Percentiles rank a stretch among this genome's conserved stretches.
These are phyloP conservation scores for Phytophthora cactorum DNA, from an alignment of 352 stramenopile species.

Conservation along the genomic window DNA sequence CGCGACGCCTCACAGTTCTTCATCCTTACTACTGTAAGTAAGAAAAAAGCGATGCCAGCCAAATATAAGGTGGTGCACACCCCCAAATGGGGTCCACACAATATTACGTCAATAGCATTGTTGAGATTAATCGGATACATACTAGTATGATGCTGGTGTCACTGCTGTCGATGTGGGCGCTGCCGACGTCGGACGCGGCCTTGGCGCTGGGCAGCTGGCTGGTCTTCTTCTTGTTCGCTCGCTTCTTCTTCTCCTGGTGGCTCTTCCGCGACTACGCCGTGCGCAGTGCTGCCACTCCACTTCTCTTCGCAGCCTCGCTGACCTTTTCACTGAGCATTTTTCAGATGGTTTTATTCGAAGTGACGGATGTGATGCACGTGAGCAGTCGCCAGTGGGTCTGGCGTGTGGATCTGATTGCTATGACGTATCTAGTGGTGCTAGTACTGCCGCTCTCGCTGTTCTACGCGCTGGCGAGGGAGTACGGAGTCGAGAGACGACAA, in stretches of 20 bases:
- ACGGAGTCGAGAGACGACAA: constrained; percentile 40
- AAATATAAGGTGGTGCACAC: too few relatives aligned
- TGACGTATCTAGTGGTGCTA: constrained; percentile 80
- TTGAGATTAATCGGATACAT: too few relatives aligned
- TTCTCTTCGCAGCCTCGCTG: constrained; percentile 78
- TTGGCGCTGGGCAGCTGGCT: constrained; percentile 54
- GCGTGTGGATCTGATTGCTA: constrained; percentile 75
- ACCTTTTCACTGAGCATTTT: constrained; percentile 85
- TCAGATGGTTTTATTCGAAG: constrained; percentile 83
- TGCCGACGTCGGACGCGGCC: constrained; percentile 40
- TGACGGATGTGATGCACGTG: constrained; percentile 72
- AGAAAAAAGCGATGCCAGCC: too few relatives aligned
- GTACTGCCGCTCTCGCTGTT: constrained; percentile 81
- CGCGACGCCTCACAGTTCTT: too few relatives aligned
- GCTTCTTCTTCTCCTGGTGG: constrained; percentile 85
- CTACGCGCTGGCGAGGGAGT: constrained; percentile 75
- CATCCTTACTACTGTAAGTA: too few relatives aligned
- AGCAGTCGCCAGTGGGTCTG: constrained; percentile 76
- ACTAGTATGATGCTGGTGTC: constrained; percentile 6
- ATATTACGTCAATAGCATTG: too few relatives aligned
- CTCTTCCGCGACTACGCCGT: constrained; percentile 88
- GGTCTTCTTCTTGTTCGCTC: constrained; percentile 69
- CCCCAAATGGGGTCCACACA: too few relatives aligned
- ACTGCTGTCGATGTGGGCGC: constrained; percentile 18
- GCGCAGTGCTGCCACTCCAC: constrained; percentile 53